Conservation (phyloP, 306 rosid species). For the Prosopis cineraria region DNA sequence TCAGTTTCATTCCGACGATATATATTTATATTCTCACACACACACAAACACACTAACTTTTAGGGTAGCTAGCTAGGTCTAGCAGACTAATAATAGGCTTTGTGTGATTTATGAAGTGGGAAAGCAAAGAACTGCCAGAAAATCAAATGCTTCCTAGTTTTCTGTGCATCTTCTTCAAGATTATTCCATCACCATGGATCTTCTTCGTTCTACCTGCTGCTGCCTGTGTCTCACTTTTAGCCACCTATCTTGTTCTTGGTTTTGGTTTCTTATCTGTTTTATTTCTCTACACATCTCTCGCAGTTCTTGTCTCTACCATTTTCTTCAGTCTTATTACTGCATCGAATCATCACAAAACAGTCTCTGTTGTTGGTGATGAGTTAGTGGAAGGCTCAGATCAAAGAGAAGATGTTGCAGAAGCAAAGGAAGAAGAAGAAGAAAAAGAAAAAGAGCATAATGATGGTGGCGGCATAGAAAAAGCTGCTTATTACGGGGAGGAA, state of each 20-base stretch:
- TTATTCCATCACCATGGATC: constrained; percentile 51
- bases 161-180: constrained; percentile 57
- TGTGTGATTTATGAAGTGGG: constrained; percentile 45
- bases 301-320: constrained; percentile 48
- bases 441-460: no score
- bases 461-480: background rate
- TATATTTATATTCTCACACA: no score
- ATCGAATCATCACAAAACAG: constrained; percentile 39
- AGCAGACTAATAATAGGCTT: constrained; percentile 37
- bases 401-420: constrained; percentile 26
- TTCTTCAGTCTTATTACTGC: constrained; percentile 27
- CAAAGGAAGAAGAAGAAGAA: constrained; percentile 3
- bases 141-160: constrained; percentile 57
- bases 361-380: constrained; percentile 9
- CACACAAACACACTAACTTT: constrained; percentile 36
- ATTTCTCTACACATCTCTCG: constrained; percentile 48
- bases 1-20: no score
- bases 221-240: constrained; percentile 44
- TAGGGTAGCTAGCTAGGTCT: constrained; percentile 31
- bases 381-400: constrained; percentile 12
- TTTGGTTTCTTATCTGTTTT: constrained; percentile 48
- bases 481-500: background rate
- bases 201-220: constrained; percentile 39
- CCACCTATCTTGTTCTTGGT: constrained; percentile 45
- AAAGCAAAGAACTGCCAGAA: constrained; percentile 34